Conservation (phyloP, 371 early-diverging fungal species). For the Entomophthora muscae region DNA sequence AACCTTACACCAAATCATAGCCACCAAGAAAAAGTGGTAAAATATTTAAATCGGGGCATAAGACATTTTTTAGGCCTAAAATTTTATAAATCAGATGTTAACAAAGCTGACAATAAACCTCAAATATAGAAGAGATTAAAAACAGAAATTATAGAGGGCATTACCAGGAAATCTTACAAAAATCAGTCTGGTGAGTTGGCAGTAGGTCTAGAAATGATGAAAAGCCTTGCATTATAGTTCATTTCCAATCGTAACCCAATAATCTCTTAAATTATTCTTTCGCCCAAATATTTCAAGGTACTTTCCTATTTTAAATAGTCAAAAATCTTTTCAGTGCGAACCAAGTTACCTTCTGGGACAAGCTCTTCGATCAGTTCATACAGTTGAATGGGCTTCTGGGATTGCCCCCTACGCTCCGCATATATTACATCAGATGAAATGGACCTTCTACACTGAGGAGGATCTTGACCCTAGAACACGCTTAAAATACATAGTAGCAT, state of each 20-base stretch:
- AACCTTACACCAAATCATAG: too few relatives aligned
- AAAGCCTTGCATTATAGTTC: slow-evolving; percentile 68
- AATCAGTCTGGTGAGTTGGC: too few relatives aligned
- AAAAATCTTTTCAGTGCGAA: not conserved
- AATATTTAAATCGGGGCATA: too few relatives aligned
- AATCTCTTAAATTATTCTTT: slow-evolving; percentile 81
- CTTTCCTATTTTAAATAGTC: slow-evolving; percentile 22
- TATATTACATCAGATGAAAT: slow-evolving; percentile 82
- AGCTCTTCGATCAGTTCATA: slow-evolving; percentile 83
- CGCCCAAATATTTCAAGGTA: slow-evolving; percentile 89
- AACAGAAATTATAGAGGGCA: too few relatives aligned
- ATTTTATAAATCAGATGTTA: too few relatives aligned
- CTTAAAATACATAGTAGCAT: not conserved
- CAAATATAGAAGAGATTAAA: too few relatives aligned
- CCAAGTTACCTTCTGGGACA: slow-evolving; percentile 57
- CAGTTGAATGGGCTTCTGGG: slow-evolving; percentile 86
- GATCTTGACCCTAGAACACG: slow-evolving; percentile 39
- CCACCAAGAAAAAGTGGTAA: too few relatives aligned
- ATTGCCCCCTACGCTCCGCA: slow-evolving; percentile 80
- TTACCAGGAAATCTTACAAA: too few relatives aligned
- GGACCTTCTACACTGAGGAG: slow-evolving; percentile 49
- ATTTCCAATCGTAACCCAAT: slow-evolving; percentile 91
- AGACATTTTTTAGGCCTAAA: too few relatives aligned
- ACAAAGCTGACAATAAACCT: too few relatives aligned
- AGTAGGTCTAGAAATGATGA: too few relatives aligned